Evolutionary conservation across 148 eudicot species (phyloP), one percentile per base, ranked within the genome.

Genomic region (Dianthus caryophyllus): DNA sequence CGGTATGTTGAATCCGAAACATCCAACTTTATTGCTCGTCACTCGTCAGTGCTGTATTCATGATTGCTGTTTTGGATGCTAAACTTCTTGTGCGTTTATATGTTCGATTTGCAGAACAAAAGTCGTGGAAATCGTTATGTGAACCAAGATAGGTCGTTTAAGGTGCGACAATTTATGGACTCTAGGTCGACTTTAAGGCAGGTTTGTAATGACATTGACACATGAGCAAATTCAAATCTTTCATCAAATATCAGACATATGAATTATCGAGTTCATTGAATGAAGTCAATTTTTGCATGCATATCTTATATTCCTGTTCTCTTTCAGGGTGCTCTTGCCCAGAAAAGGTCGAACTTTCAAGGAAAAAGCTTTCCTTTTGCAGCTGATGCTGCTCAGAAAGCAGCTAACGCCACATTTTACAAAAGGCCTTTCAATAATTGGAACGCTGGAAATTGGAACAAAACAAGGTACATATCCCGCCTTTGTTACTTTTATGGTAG

Each of bases 171-270:
- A 57, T 88, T 85, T 78, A 83, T 82, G 84, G 84, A 95, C 66
- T 80, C 91, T 11, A 79, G 88, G 69, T 90, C 97, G 36, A 73
- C 93, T 64, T 38, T 86, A 61, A 90, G 97, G 71, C 99, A 90
- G 96, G 99, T 95, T 67, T 43, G 75, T 67, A 31, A 41, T 47
- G 30, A 41, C n/a, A 25, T 29, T 47, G 30, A 41, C n/a, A 25
- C 53, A 27, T 17, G 18, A 1, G 24, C 54, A 16, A 56, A 20
- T 33, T 76, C 36, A 13, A 69, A 60, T 60, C 17, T 9, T 60
- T 50, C 26, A 26, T 10, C 11, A 0, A 20, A 14, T 55, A 1
- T 55, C n/a, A 10, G 48, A 70, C 18, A 33, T 30, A 5, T 8
- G 15, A 2, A 20, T 9, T 24, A 13, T 38, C n/a, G n/a, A n/a